A percentile compares a stretch with the other conserved stretches of the same genome.
phyloP scores from a whole-genome alignment of 129 eudicot genomes.

The Calendula officinalis region DNA sequence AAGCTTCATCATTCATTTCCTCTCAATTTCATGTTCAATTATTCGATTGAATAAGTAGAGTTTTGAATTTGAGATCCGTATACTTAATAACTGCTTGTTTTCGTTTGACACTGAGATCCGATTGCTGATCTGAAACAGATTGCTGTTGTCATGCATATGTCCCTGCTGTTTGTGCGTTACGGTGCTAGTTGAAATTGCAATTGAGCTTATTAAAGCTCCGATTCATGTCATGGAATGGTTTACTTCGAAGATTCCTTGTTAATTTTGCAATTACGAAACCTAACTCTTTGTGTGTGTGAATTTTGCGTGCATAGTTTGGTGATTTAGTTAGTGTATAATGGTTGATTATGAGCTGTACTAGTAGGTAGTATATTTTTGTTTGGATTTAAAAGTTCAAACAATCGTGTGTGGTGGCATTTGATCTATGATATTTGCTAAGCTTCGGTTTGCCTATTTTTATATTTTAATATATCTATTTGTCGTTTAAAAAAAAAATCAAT shows the following conservation, averaged over 20 bases:
- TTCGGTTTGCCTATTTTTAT: too few species aligned
- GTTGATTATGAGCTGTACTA: too few species aligned
- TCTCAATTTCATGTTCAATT: conserved; percentile 8
- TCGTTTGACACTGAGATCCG: not conserved
- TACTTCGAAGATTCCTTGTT: conserved; percentile 76
- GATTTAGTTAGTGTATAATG: conserved; percentile 1
- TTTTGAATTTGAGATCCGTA: conserved; percentile 1
- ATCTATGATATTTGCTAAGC: too few species aligned
- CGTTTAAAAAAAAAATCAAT: too few species aligned
- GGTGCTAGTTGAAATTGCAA: conserved; percentile 68
- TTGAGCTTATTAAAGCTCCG: conserved; percentile 74
- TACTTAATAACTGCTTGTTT: conserved; percentile 2
- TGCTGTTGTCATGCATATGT: conserved; percentile 64
- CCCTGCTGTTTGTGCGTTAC: conserved; percentile 92
- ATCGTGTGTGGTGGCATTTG: too few species aligned
- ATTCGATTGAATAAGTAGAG: not conserved
- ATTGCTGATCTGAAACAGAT: conserved; percentile 38
- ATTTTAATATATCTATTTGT: too few species aligned
- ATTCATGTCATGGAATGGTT: conserved; percentile 85
- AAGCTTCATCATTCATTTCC: not conserved
- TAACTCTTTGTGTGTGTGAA: not conserved
- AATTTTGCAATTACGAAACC: not conserved
- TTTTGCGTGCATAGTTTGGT: not conserved
- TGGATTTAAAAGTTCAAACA: too few species aligned
- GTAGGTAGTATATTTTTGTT: too few species aligned